Percentiles rank a stretch among this genome's conserved stretches.
Conservation (phyloP, 352 stramenopile species). For the Phytophthora litchii region DNA sequence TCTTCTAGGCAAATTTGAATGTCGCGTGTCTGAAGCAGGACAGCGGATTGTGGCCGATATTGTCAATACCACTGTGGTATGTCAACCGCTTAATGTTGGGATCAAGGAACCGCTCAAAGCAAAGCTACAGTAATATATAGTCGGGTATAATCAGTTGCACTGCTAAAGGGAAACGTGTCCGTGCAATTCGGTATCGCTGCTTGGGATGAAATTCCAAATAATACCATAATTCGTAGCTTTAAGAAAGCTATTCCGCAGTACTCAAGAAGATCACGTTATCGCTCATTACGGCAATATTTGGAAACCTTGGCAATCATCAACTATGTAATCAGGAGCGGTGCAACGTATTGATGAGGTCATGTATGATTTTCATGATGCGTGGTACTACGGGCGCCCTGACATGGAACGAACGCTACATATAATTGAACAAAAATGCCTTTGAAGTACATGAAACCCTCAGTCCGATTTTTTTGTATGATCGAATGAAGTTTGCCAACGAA, state of each 20-base stretch:
- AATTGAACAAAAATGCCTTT: too few relatives aligned
- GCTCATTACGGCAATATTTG: too few relatives aligned
- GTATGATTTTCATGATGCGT: too few relatives aligned
- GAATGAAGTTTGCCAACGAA: background rate
- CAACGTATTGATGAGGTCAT: too few relatives aligned
- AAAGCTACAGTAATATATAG: constrained; percentile 1
- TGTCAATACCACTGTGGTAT: constrained; percentile 10
- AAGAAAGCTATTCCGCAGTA: constrained; percentile 3
- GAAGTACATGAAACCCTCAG: too few relatives aligned
- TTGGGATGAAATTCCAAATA: background rate
- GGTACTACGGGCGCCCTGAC: too few relatives aligned
- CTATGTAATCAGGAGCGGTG: too few relatives aligned
- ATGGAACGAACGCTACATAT: too few relatives aligned
- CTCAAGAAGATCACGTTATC: too few relatives aligned
- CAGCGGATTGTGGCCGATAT: constrained; percentile 6
- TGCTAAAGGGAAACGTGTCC: background rate
- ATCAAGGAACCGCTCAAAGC: constrained; percentile 16
- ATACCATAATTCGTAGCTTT: constrained; percentile 8
- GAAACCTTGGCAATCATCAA: too few relatives aligned
- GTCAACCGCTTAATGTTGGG: constrained; percentile 26
- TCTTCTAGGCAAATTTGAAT: constrained; percentile 31
- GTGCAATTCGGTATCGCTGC: background rate
- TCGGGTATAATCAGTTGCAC: background rate
- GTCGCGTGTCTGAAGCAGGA: constrained; percentile 15
- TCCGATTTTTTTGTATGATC: too few relatives aligned